Base-by-base conservation (phyloP, 1,284 basidiomycete species). In the Lentinus polychrous region DNA sequence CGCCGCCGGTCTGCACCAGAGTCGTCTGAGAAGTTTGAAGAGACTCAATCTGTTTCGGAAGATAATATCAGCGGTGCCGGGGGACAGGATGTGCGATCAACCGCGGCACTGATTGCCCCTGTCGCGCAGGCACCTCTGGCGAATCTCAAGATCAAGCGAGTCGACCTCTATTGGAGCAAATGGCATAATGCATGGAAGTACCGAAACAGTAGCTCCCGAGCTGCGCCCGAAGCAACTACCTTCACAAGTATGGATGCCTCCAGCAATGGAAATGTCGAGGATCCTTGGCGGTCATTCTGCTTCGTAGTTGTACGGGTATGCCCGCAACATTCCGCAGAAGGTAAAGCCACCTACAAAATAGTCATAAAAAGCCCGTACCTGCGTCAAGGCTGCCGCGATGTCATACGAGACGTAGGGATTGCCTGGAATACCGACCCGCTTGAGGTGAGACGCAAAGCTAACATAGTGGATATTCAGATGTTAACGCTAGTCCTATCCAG, bases 161-260 rank as follows among this genome's bases (percentile, higher is more conserved):
- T 80, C 37, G 78, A 79, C 56, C 67, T 74, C 54, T 78, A 76
- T 55, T 79, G 74, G 59, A 78, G 74, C 55, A 64, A 66, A 49
- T 78, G 77, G 77, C 66, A 66, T 17, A 76, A 72, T 55, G 56
- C 59, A 18, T 79, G 76, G 77, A 79, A 75, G 61, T 80, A 79
- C 55, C 51, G 75, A 71, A 76, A 75, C 61, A 78, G 71, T 49
- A 74, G 68, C 49, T 69, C 75, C 1, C 73, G 71, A 46, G 67
- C 77, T 43, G 67, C 66, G 0, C 68, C 75, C 5, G 77, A 79
- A 57, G 62, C 64, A 34, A 71, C 70, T 32, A 52, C 55, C 10
- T 34, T 55, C 17, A 50, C 42, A 10, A 42, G 48, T 17, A 20
- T n/a, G n/a, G n/a, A n/a, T n/a, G n/a, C 44, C 15, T 52, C 46